These are phyloP conservation scores for Apiotrichum siamense DNA, from an alignment of 1,284 basidiomycete species.

Conservation along the genomic window DNA sequence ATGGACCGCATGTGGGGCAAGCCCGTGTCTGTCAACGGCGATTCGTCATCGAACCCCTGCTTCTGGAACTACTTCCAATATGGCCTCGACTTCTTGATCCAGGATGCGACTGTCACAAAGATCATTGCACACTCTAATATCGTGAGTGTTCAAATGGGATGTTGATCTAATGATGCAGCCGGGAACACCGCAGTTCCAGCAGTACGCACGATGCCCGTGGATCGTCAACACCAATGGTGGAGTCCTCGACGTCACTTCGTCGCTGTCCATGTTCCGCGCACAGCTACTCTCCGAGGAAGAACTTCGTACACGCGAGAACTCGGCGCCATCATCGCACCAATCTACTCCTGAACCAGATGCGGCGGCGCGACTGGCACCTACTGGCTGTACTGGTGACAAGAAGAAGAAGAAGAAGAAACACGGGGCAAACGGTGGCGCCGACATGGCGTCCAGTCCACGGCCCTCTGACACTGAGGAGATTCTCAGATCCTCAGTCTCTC, in stretches of 20 bases:
- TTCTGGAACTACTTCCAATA: conserved; percentile 90
- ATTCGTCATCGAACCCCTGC: conserved; percentile 50
- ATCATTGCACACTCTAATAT: conserved; percentile 79
- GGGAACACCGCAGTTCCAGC: conserved; percentile 77
- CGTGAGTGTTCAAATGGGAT: conserved; percentile 50
- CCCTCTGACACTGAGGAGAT: background rate
- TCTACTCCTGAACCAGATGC: background rate
- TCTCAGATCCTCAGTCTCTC: background rate
- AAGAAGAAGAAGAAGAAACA: conserved; percentile 3
- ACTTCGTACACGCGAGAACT: too few species aligned
- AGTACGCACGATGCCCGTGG: conserved; percentile 84
- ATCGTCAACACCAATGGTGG: conserved; percentile 50
- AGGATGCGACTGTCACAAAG: conserved; percentile 66
- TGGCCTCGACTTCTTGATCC: conserved; percentile 75
- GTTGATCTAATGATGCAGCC: conserved; percentile 53
- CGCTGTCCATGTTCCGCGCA: conserved; percentile 21
- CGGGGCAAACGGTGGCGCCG: background rate
- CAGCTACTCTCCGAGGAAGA: background rate
- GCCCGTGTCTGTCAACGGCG: background rate
- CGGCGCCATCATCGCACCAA: too few species aligned
- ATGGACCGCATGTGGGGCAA: conserved; percentile 52
- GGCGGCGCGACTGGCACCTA: background rate
- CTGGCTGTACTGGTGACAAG: background rate
- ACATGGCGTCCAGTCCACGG: background rate
- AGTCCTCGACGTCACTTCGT: conserved; percentile 22